phyloP scores from a whole-genome alignment of 371 early-diverging fungal genomes.

The Mortierella sp. region DNA sequence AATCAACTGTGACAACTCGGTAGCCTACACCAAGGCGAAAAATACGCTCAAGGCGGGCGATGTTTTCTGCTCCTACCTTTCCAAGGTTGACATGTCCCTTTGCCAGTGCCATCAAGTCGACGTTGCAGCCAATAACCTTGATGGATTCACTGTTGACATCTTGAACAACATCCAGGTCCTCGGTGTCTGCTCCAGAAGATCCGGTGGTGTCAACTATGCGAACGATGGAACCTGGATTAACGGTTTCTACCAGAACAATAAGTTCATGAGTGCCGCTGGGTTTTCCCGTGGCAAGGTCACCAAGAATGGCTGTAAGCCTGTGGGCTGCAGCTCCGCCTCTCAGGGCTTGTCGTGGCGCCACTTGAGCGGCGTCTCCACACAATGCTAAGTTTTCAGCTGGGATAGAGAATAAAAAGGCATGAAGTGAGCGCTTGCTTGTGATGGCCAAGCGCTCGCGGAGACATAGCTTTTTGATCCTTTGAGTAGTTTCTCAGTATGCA shows the following conservation, averaged over 20 bases:
- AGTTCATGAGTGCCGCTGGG: not conserved
- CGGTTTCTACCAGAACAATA: not conserved
- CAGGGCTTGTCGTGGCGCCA: not conserved
- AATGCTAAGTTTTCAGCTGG: not conserved
- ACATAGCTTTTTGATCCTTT: no score
- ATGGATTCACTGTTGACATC: not conserved
- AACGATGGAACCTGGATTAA: slow-evolving; percentile 1
- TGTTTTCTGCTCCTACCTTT: slow-evolving; percentile 1
- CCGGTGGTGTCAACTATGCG: not conserved
- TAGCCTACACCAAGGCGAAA: not conserved
- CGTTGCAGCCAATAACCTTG: not conserved
- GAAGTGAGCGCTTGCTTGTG: not conserved
- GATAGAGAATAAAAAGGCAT: no score
- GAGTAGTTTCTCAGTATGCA: no score
- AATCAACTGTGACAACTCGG: not conserved
- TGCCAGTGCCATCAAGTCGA: slow-evolving; percentile 1
- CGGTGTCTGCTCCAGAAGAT: not conserved
- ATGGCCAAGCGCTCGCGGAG: no score
- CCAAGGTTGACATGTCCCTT: not conserved
- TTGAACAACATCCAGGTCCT: not conserved
- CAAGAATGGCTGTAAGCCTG: not conserved
- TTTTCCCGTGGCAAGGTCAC: not conserved
- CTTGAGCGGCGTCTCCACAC: not conserved
- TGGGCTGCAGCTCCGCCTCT: not conserved
- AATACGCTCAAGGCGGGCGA: not conserved